A percentile compares a stretch with the other conserved stretches of the same genome.
These are phyloP conservation scores for Triticum dicoccoides DNA, from an alignment of 176 grass and related monocot species.

Conservation along the genomic window DNA sequence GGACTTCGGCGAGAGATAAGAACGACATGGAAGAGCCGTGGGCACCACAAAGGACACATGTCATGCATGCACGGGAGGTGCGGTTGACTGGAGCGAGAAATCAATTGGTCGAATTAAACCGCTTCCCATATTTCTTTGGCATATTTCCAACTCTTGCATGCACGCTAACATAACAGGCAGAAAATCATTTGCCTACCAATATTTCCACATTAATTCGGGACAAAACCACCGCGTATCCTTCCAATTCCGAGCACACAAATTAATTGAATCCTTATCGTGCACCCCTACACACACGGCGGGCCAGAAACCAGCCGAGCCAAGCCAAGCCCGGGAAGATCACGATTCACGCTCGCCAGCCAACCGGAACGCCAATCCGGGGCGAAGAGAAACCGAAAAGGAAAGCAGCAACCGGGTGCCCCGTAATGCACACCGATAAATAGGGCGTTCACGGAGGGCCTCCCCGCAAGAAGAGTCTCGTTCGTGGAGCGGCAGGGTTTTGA, in stretches of 20 bases:
- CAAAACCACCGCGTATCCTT: neutral
- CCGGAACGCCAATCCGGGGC: neutral
- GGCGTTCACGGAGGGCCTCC: neutral
- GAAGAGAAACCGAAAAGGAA: neutral
- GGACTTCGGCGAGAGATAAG: no score
- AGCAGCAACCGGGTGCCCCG: neutral
- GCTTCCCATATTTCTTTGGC: neutral
- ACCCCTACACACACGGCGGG: neutral
- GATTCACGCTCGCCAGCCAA: neutral
- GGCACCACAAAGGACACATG: no score
- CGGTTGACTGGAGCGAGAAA: no score
- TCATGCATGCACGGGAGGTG: no score
- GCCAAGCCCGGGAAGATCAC: neutral
- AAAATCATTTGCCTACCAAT: no score
- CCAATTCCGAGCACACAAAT: neutral
- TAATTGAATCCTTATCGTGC: neutral
- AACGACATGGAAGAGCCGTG: no score
- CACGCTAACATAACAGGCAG: neutral
- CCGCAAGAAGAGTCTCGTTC: neutral
- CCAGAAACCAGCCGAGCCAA: neutral
- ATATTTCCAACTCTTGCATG: neutral
- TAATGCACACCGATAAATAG: neutral
- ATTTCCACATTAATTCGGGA: neutral
- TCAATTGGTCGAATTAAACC: no score
- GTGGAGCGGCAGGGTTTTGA: slow-evolving; percentile 39